phyloP scores from a whole-genome alignment of 1,139 yeast genomes.

The Geotrichum histeridarum region DNA sequence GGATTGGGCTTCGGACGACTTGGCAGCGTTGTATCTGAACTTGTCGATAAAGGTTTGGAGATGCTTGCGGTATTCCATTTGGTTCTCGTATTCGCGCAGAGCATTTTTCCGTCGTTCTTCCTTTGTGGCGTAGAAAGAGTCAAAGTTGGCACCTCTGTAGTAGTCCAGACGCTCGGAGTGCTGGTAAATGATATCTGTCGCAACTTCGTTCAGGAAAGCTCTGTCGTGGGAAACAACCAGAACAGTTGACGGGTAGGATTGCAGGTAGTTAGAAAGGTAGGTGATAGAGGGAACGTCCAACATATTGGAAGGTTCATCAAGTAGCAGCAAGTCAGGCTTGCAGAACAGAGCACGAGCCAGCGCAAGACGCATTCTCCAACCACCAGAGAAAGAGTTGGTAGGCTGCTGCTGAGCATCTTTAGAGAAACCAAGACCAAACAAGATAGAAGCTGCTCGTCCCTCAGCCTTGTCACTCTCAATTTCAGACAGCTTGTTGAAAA shows the following conservation, averaged over 20 bases:
- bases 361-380: conserved; percentile 99
- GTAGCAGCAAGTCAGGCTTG: conserved; percentile 83
- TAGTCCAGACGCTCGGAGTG: conserved; percentile 95
- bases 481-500: conserved; percentile 74
- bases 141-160: conserved; percentile 91
- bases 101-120: conserved; percentile 94
- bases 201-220: conserved; percentile 93
- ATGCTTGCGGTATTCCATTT: conserved; percentile 92
- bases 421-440: conserved; percentile 89
- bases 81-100: conserved; percentile 90
- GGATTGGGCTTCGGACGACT: conserved; percentile 94
- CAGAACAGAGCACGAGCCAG: conserved; percentile 96
- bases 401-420: conserved; percentile 76
- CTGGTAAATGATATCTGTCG: conserved; percentile 95
- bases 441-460: conserved; percentile 92
- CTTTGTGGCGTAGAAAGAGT: conserved; percentile 84
- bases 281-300: conserved; percentile 99
- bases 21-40: conserved; percentile 94
- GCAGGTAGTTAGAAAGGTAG: conserved; percentile 81
- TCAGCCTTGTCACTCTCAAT: conserved; percentile 98
- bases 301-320: conserved; percentile 99
- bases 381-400: conserved; percentile 93
- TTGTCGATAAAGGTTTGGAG: conserved; percentile 92
- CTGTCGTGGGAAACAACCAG: conserved; percentile 96
- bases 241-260: conserved; percentile 85